A percentile compares a stretch with the other conserved stretches of the same genome.
Conservation (phyloP, 192 early-diverging fungal genomes). For the Backusella liffmaniae region DNA sequence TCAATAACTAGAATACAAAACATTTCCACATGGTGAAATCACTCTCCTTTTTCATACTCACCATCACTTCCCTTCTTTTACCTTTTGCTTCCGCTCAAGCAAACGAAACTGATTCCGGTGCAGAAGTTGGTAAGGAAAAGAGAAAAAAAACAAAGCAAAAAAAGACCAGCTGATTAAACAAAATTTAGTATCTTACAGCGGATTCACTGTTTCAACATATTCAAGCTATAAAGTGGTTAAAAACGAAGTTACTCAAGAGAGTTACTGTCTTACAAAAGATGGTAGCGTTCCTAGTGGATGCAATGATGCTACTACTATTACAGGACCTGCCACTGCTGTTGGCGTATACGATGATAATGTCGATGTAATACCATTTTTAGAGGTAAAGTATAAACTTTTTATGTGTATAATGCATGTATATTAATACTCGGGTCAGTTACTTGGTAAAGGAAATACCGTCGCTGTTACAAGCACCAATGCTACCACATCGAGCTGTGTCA, state of each 20-base stretch:
- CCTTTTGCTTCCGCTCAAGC: neutral
- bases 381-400: neutral
- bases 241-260: neutral
- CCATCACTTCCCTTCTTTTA: constrained; percentile 3
- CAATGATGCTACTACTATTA: neutral
- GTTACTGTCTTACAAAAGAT: neutral
- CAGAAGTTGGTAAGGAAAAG: neutral
- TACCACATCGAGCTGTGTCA: neutral
- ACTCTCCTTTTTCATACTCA: neutral
- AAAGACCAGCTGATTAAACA: neutral
- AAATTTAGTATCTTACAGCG: neutral
- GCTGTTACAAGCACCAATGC: neutral
- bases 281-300: neutral
- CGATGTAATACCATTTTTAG: neutral
- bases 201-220: neutral
- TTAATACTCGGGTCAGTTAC: neutral
- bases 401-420: neutral
- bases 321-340: neutral
- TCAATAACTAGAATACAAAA: neutral
- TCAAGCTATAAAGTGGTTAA: neutral
- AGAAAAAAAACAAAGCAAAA: neutral
- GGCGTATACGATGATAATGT: neutral
- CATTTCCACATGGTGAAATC: neutral
- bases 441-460: neutral
- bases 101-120: neutral